Evolutionary conservation across 331 rosid genomes (phyloP).

Genomic region (Malus hybrid): DNA sequence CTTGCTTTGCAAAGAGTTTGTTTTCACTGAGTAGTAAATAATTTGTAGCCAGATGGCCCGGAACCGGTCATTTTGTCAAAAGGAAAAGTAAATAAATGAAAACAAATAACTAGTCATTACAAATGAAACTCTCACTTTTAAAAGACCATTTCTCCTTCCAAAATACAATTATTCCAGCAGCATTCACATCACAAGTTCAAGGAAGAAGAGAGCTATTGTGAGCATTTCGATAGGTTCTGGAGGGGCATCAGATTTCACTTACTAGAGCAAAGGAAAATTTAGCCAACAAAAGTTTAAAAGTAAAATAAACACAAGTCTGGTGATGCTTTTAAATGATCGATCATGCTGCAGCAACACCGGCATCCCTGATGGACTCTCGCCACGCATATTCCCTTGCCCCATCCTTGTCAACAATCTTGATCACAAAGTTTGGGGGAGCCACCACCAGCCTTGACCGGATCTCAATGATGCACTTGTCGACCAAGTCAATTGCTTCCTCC

Average conservation of each 20-base stretch:
- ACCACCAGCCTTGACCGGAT: slow-evolving; percentile 74
- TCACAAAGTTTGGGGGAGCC: slow-evolving; percentile 89
- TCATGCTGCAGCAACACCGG: slow-evolving; percentile 46
- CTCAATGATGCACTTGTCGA: slow-evolving; percentile 75
- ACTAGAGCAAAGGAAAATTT: neutral
- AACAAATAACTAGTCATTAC: neutral
- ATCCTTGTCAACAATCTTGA: slow-evolving; percentile 88
- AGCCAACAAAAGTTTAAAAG: neutral
- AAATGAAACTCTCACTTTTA: neutral
- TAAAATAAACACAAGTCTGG: neutral
- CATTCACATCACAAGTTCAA: neutral
- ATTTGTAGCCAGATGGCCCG: too few relatives aligned
- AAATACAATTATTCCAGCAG: neutral
- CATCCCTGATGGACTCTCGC: slow-evolving; percentile 71
- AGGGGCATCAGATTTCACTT: neutral
- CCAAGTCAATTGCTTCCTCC: slow-evolving; percentile 60
- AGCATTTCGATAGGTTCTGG: slow-evolving; percentile 3
- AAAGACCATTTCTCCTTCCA: neutral
- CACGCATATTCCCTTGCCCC: slow-evolving; percentile 89
- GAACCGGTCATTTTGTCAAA: neutral
- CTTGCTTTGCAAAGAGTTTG: too few relatives aligned
- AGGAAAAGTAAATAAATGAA: neutral
- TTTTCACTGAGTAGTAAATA: too few relatives aligned
- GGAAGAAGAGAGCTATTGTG: neutral
- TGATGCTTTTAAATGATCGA: neutral